Base-by-base conservation (phyloP, 2,329 filamentous ascomycete species). In the Alternaria longipes region DNA sequence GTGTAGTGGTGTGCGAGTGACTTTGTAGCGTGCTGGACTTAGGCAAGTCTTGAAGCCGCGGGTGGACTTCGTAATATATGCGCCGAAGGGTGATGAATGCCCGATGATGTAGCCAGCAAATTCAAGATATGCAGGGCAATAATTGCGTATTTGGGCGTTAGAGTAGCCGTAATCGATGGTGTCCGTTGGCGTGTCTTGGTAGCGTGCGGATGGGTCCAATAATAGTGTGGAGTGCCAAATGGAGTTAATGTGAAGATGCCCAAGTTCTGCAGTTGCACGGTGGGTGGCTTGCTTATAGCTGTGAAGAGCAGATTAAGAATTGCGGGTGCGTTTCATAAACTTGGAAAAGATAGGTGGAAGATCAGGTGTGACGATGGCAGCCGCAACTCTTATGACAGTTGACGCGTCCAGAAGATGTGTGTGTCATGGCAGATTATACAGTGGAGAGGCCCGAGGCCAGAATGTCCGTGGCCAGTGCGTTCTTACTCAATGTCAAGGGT, bases 61-160 rank as follows among this genome's bases (percentile, higher is more conserved):
- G 50, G 40, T 36, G 42, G 49, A 44, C 32, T 61, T 63, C 28
- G 57, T 60, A 68, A 74, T 74, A 75, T 74, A 74, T 66, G 56
- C 64, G 59, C 65, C 57, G 56, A 65, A 38, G 32, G 46, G 53
- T 52, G 40, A 56, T 64, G 63, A 57, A 72, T 70, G 72, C 71
- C 69, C 66, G 72, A 75, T 74, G 72, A 73, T 74, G 72, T 74
- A 60, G 54, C 38, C 54, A 53, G 58, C 47, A 36, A 60, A 51
- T 60, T 53, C 45, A 47, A 59, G 66, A 60, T 62, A 74, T 63
- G 67, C 70, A 73, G 73, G 64, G 66, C 67, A 60, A 41, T 34
- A 47, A 49, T 62, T 59, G 62, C 60, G 61, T 59, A 56, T 63
- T 64, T 63, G 64, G 63, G 63, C 56, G 60, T 71, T 63, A 65